A percentile compares a stretch with the other conserved stretches of the same genome.
Conservation (phyloP, 2,329 filamentous ascomycete species). For the Hawksworthiomyces lignivorus region DNA sequence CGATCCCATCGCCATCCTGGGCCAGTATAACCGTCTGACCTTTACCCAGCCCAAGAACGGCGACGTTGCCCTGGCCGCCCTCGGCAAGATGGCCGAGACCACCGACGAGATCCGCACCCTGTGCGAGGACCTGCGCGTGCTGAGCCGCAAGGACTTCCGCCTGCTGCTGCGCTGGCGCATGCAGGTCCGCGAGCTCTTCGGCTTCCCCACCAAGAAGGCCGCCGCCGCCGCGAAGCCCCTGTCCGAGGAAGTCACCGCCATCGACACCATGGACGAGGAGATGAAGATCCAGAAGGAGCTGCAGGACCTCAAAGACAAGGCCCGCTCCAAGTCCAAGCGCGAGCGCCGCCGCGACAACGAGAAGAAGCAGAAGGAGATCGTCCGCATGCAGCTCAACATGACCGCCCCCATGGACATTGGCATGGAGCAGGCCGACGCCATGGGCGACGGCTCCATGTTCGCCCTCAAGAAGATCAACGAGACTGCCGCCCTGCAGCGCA, state of each 20-base stretch:
- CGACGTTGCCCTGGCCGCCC: constrained; percentile 77
- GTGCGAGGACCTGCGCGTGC: constrained; percentile 77
- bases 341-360: constrained; percentile 86
- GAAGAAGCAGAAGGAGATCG: constrained; percentile 84
- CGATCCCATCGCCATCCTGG: constrained; percentile 89
- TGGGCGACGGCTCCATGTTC: constrained; percentile 80
- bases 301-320: constrained; percentile 71
- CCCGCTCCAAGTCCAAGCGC: constrained; percentile 68
- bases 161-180: constrained; percentile 82
- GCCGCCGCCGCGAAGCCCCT: constrained; percentile 31
- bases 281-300: constrained; percentile 83
- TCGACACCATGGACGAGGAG: constrained; percentile 92
- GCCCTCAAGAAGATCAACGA: constrained; percentile 75
- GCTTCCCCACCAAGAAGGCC: constrained; percentile 69
- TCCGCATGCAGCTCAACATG: constrained; percentile 98
- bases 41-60: constrained; percentile 75
- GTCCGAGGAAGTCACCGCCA: constrained; percentile 67
- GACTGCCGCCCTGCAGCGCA: constrained; percentile 58
- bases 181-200: constrained; percentile 83
- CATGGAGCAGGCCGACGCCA: constrained; percentile 73
- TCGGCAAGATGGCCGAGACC: constrained; percentile 80
- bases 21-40: constrained; percentile 72
- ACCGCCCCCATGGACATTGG: constrained; percentile 91
- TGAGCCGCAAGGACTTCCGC: constrained; percentile 93
- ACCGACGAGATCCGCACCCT: constrained; percentile 72